These are phyloP conservation scores for Colletotrichum camelliae DNA, from an alignment of 2,329 filamentous ascomycete species.

Conservation along the genomic window DNA sequence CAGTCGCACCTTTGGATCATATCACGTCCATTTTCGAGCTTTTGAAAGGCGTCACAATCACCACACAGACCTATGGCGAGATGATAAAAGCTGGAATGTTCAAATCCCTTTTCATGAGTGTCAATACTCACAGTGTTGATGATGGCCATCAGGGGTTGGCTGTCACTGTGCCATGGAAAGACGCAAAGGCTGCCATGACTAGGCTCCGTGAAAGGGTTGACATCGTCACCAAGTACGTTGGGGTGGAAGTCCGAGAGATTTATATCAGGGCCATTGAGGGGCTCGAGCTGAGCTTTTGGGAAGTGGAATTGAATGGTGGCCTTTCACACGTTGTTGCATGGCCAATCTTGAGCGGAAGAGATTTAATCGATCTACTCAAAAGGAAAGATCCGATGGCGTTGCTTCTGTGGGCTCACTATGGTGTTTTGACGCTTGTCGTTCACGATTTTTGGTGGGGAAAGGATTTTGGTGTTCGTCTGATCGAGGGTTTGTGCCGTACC, in stretches of 20 bases:
- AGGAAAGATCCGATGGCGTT: not conserved
- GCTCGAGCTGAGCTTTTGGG: not conserved
- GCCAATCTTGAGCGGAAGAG: not conserved
- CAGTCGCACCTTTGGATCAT: not conserved
- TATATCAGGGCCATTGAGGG: not conserved
- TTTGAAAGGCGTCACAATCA: not conserved
- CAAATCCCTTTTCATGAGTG: not conserved
- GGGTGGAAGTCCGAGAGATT: not conserved
- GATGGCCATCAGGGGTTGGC: too few relatives aligned
- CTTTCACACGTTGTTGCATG: not conserved
- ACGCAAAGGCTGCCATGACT: not conserved
- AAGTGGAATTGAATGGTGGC: not conserved
- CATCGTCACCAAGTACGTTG: not conserved
- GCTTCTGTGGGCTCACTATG: not conserved
- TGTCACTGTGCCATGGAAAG: not conserved
- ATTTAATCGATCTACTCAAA: not conserved
- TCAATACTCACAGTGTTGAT: not conserved
- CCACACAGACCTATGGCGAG: not conserved
- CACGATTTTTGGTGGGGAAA: not conserved
- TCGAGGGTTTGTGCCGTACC: not conserved
- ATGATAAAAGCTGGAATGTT: not conserved
- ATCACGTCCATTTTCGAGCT: not conserved
- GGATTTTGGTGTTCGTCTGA: not conserved
- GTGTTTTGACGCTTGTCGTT: not conserved
- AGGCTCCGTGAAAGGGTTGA: not conserved